A percentile compares a stretch with the other conserved stretches of the same genome.
phyloP scores from a whole-genome alignment of 441 rosid species.

The Populus tomentosa region DNA sequence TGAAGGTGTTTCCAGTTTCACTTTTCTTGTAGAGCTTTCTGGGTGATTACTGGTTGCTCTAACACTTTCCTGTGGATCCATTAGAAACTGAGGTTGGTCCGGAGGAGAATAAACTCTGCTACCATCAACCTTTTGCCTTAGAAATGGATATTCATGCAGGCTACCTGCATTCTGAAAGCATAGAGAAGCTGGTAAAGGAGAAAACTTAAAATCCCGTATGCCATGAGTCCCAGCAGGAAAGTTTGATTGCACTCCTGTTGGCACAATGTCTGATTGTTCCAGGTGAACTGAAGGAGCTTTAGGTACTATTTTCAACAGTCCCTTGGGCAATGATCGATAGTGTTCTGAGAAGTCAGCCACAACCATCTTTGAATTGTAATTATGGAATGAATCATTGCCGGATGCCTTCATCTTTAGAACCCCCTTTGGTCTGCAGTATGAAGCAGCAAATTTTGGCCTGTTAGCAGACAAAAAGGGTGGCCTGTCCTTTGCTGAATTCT shows the following conservation, averaged over 20 bases:
- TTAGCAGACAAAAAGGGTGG: slow-evolving; percentile 20
- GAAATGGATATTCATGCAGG: slow-evolving; percentile 23
- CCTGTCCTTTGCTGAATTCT: slow-evolving; percentile 19
- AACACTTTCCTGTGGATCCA: slow-evolving; percentile 35
- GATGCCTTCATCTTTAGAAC: slow-evolving; percentile 38
- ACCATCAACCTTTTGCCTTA: slow-evolving; percentile 30
- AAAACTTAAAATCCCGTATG: slow-evolving; percentile 21
- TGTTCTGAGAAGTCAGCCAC: slow-evolving; percentile 19
- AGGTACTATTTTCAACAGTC: slow-evolving; percentile 52
- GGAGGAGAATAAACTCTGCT: slow-evolving; percentile 18
- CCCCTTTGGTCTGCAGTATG: slow-evolving; percentile 32
- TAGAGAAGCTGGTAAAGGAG: slow-evolving; percentile 27
- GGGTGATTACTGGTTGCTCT: slow-evolving; percentile 19
- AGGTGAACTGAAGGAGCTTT: slow-evolving; percentile 31
- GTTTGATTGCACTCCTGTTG: slow-evolving; percentile 27
- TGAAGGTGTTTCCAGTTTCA: slow-evolving; percentile 21
- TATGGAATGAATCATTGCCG: slow-evolving; percentile 22
- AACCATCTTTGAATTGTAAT: slow-evolving; percentile 21
- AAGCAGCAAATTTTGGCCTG: slow-evolving; percentile 23
- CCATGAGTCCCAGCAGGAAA: slow-evolving; percentile 23
- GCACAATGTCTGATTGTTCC: slow-evolving; percentile 26
- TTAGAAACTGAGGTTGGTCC: slow-evolving; percentile 31
- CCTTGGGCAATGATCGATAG: slow-evolving; percentile 42
- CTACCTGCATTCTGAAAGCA: slow-evolving; percentile 22
- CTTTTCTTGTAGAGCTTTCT: slow-evolving; percentile 25